phyloP scores from a whole-genome alignment of 176 grass and related monocot species.

The Carex parvula region DNA sequence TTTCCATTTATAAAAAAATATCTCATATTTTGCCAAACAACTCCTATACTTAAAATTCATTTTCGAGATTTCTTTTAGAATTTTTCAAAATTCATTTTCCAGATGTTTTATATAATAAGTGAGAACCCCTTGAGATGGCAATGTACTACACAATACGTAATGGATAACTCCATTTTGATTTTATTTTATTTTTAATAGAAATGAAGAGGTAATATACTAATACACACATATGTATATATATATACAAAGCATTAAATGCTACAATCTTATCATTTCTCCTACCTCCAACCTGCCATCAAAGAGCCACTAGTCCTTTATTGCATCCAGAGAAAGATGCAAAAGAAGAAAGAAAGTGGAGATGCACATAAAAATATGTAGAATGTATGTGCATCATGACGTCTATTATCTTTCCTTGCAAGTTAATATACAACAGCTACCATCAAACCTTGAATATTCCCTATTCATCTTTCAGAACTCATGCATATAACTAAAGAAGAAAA shows the following conservation, averaged over 20 bases:
- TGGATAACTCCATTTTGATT: not conserved
- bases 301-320: not conserved
- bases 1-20: not conserved
- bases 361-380: not conserved
- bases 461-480: slow-evolving; percentile 23
- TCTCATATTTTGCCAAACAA: not conserved
- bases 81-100: not conserved
- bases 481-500: not conserved
- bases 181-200: no score
- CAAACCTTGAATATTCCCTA: slow-evolving; percentile 25
- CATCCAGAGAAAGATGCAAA: not conserved
- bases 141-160: not conserved
- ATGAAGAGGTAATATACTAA: no score
- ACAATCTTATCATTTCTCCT: slow-evolving; percentile 15
- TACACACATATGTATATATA: not conserved
- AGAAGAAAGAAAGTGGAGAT: slow-evolving; percentile 5
- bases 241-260: slow-evolving; percentile 1
- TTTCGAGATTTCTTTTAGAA: not conserved
- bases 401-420: slow-evolving; percentile 21
- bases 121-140: no score
- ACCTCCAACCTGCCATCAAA: not conserved
- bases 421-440: slow-evolving; percentile 14
- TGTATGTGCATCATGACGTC: not conserved
- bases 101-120: not conserved
- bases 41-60: not conserved